phyloP scores from a whole-genome alignment of 2,329 filamentous ascomycete genomes.

The Stagonosporopsis chrysanthemi region DNA sequence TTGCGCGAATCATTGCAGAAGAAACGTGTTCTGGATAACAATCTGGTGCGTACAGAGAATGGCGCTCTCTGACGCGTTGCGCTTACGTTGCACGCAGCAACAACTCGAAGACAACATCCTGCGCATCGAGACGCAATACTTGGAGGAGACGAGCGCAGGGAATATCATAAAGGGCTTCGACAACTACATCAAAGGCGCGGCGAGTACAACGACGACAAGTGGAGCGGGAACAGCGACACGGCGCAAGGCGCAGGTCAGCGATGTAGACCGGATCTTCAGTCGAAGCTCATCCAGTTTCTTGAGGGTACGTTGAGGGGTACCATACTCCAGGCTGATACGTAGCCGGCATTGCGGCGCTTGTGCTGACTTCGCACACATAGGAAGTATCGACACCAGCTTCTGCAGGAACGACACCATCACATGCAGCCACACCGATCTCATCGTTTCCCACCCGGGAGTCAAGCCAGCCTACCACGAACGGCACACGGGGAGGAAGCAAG shows the following conservation, averaged over 20 bases:
- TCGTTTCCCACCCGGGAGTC: constrained; percentile 56
- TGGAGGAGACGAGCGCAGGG: constrained; percentile 82
- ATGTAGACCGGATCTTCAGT: constrained; percentile 76
- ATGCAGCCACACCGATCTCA: constrained; percentile 57
- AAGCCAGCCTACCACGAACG: constrained; percentile 53
- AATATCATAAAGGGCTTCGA: constrained; percentile 99
- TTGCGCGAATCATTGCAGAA: constrained; percentile 72
- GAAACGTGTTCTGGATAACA: constrained; percentile 69
- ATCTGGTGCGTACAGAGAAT: constrained; percentile 56
- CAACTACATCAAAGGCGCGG: constrained; percentile 91
- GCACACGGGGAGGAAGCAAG: constrained; percentile 52
- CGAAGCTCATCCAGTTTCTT: constrained; percentile 52
- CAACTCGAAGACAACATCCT: constrained; percentile 81
- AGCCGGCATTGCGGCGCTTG: background rate
- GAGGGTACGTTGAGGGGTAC: constrained; percentile 38
- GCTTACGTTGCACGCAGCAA: constrained; percentile 52
- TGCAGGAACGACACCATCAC: constrained; percentile 52
- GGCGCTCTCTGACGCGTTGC: constrained; percentile 9
- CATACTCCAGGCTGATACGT: background rate
- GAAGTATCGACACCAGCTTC: constrained; percentile 52
- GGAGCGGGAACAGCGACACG: constrained; percentile 58
- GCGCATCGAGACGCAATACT: constrained; percentile 83
- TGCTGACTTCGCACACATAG: constrained; percentile 33
- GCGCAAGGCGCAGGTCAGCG: constrained; percentile 67
- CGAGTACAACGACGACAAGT: constrained; percentile 62